Conservation (phyloP, 1,284 basidiomycete species). For the Serendipita sp. region DNA sequence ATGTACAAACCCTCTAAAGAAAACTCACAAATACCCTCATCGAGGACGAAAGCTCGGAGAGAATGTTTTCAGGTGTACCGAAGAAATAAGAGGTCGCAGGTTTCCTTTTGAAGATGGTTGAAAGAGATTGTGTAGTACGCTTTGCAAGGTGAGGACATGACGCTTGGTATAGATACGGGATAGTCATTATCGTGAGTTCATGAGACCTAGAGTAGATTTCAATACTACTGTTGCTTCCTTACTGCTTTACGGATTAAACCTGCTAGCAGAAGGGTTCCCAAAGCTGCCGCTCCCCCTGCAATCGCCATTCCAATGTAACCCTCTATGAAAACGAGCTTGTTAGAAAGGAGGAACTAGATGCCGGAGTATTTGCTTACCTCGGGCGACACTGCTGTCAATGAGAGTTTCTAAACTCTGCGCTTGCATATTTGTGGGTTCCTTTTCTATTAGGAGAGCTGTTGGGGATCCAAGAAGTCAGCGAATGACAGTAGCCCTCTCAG, state of each 20-base stretch:
- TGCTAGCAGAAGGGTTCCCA: constrained; percentile 72
- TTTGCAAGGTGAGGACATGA: too few relatives aligned
- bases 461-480: neutral
- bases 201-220: neutral
- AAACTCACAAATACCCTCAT: too few relatives aligned
- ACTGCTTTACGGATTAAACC: constrained; percentile 73
- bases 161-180: too few relatives aligned
- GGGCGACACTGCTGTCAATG: constrained; percentile 78
- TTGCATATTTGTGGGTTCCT: constrained; percentile 90
- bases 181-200: neutral
- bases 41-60: too few relatives aligned
- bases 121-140: neutral
- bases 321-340: constrained; percentile 33
- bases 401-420: constrained; percentile 73
- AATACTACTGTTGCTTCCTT: constrained; percentile 39
- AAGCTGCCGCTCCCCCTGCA: constrained; percentile 76
- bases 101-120: neutral
- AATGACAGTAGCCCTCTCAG: neutral
- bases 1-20: too few relatives aligned
- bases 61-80: neutral
- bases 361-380: constrained; percentile 40
- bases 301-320: constrained; percentile 92
- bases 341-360: constrained; percentile 4
- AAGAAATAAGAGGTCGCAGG: neutral
- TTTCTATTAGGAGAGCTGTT: constrained; percentile 73